A percentile compares a stretch with the other conserved stretches of the same genome.
Conservation (phyloP, 75 land plant genomes). For the Pseudotsuga menziesii region DNA sequence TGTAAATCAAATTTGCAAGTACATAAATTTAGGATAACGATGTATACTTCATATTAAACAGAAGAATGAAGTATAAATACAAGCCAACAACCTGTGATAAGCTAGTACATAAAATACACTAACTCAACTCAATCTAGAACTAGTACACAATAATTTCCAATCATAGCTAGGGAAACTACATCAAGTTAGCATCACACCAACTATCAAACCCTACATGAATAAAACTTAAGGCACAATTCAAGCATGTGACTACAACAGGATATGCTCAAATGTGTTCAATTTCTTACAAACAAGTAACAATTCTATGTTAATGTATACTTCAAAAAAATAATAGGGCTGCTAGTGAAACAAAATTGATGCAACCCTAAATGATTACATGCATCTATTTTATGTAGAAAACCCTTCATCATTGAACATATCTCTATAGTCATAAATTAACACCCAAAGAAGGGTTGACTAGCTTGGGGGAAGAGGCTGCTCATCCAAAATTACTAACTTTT, state of each 20-base stretch:
- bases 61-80: too few species aligned
- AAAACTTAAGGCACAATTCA: background rate
- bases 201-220: too few species aligned
- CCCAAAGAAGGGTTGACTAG: background rate
- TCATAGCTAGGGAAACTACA: too few species aligned
- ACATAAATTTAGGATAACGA: too few species aligned
- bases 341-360: background rate
- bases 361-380: constrained; percentile 2
- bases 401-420: background rate
- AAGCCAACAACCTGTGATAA: too few species aligned
- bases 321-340: background rate
- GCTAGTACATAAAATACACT: too few species aligned
- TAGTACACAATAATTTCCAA: too few species aligned
- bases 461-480: background rate
- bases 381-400: background rate
- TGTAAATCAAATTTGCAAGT: too few species aligned
- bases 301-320: background rate
- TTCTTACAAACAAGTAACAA: background rate
- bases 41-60: too few species aligned
- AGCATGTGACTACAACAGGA: background rate
- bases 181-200: too few species aligned
- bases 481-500: background rate
- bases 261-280: background rate
- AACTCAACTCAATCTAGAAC: too few species aligned
- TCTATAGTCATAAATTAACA: constrained; percentile 1